phyloP scores from a whole-genome alignment of 139 green algal species.

The Chlorella vulgaris region DNA sequence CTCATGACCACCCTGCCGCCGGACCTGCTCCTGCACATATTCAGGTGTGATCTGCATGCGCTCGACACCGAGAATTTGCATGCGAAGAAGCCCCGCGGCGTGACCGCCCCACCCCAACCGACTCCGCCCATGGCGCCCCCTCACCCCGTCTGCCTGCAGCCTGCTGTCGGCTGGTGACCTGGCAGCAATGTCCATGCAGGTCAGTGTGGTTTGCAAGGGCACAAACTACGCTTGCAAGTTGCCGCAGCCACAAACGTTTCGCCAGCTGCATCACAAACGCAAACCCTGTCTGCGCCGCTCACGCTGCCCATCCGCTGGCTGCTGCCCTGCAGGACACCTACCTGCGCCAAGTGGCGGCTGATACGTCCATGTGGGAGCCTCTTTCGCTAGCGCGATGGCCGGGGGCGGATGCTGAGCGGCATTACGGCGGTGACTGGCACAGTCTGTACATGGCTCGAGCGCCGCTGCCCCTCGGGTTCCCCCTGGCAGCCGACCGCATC shows the following conservation, averaged over 20 bases:
- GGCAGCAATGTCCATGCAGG: slow-evolving; percentile 16
- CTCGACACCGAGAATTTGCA: neutral
- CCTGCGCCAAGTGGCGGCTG: neutral
- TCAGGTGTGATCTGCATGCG: neutral
- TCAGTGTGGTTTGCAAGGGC: neutral
- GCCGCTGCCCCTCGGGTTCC: neutral
- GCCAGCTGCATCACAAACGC: too few species aligned
- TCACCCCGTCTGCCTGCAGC: neutral
- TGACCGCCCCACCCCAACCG: too few species aligned
- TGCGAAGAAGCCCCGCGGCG: too few species aligned
- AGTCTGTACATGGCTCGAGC: neutral
- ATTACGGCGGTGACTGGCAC: slow-evolving; percentile 12
- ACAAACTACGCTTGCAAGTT: neutral
- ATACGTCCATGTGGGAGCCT: neutral
- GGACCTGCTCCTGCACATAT: slow-evolving; percentile 2
- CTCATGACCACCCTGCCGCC: too few species aligned
- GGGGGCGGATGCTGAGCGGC: neutral
- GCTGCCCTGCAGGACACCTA: slow-evolving; percentile 1
- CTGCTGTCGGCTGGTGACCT: slow-evolving; percentile 12
- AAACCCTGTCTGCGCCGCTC: too few species aligned
- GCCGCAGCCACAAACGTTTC: too few species aligned
- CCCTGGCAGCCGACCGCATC: slow-evolving; percentile 9
- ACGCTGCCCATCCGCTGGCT: neutral
- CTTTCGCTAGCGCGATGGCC: slow-evolving; percentile 18
- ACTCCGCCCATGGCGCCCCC: neutral